Evolutionary conservation across 148 eudicot genomes (phyloP).

Genomic region (Cornus suecica): DNA sequence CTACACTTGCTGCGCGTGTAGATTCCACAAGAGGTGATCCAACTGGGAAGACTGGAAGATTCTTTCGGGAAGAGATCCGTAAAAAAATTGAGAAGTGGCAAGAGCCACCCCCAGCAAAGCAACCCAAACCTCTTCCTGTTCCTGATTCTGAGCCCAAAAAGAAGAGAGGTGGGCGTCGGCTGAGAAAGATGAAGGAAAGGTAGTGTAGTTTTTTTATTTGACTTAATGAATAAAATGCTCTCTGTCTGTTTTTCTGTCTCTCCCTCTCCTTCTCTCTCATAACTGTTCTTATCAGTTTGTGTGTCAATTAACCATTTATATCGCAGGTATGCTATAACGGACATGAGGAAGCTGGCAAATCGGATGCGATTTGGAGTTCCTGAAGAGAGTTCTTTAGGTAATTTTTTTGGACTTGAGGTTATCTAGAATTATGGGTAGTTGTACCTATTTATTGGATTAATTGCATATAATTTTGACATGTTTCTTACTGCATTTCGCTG

Average conservation of each 20-base stretch:
- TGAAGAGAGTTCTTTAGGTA: slow-evolving; percentile 94
- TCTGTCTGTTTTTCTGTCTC: background rate
- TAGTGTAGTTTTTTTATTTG: slow-evolving; percentile 10
- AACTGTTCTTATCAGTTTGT: background rate
- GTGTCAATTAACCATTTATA: background rate
- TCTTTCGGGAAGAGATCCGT: slow-evolving; percentile 66
- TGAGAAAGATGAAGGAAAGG: slow-evolving; percentile 98
- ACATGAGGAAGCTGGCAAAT: slow-evolving; percentile 94
- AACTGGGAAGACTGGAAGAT: slow-evolving; percentile 74
- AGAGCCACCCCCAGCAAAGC: slow-evolving; percentile 98
- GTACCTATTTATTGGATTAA: background rate
- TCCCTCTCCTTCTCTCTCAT: background rate
- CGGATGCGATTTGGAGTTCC: slow-evolving; percentile 98
- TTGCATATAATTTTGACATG: background rate
- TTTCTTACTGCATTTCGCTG: background rate
- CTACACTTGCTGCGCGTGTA: slow-evolving; percentile 90
- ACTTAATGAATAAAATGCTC: background rate
- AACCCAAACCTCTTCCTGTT: slow-evolving; percentile 96
- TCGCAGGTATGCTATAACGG: slow-evolving; percentile 82
- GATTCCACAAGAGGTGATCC: slow-evolving; percentile 91
- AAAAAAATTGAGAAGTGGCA: slow-evolving; percentile 99
- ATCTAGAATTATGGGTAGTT: background rate
- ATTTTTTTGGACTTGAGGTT: background rate
- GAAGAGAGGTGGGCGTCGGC: slow-evolving; percentile 94
- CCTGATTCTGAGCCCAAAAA: slow-evolving; percentile 98